These are phyloP conservation scores for Xylaria intraflava DNA, from an alignment of 495 filamentous ascomycete genomes.

Conservation along the genomic window DNA sequence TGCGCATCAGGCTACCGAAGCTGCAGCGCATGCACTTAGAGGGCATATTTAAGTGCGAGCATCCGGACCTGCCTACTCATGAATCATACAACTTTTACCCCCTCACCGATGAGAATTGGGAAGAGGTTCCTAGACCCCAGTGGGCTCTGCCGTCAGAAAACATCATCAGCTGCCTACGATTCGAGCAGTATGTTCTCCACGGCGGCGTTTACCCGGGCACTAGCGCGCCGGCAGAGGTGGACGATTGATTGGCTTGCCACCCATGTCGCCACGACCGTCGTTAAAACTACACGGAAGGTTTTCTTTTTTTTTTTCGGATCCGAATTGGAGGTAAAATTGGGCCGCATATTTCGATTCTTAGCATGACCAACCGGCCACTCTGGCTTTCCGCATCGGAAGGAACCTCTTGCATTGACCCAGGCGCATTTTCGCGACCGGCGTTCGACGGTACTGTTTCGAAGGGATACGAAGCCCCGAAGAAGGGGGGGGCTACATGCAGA, in stretches of 20 bases:
- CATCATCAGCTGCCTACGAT: constrained; percentile 34
- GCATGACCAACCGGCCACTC: no score
- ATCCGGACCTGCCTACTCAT: constrained; percentile 28
- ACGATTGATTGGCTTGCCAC: constrained; percentile 7
- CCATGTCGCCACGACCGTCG: background rate
- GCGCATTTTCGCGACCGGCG: no score
- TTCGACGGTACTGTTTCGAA: no score
- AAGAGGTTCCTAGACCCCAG: constrained; percentile 17
- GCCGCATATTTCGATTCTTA: no score
- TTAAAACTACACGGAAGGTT: background rate
- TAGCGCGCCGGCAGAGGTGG: constrained; percentile 9
- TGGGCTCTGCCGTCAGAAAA: constrained; percentile 26
- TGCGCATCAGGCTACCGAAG: constrained; percentile 29
- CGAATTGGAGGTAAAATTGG: background rate
- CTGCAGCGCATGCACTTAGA: constrained; percentile 40
- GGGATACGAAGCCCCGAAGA: no score
- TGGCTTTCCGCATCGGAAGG: no score
- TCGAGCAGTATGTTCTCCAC: constrained; percentile 38
- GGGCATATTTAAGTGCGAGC: constrained; percentile 39
- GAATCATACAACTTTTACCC: constrained; percentile 41
- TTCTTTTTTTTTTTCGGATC: background rate
- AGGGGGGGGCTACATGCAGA: no score
- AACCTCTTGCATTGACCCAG: no score
- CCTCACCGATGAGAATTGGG: constrained; percentile 38
- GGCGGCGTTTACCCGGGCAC: constrained; percentile 35